Base-by-base conservation (phyloP, 169 alveolate genomes). In the Besnoitia besnoiti region DNA sequence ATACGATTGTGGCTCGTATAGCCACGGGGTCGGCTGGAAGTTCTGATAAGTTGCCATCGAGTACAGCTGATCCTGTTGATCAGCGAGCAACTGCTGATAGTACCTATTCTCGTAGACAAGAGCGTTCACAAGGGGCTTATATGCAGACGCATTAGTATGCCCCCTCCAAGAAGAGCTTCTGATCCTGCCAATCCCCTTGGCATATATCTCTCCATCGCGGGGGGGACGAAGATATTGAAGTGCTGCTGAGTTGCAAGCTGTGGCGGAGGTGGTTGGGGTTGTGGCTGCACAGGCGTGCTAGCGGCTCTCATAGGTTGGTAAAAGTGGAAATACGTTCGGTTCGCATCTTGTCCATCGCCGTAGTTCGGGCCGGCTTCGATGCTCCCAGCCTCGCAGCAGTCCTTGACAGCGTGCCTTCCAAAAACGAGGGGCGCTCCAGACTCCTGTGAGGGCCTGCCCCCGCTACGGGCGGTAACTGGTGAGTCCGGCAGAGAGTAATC, bases 351-450 rank as follows among this genome's bases (percentile, higher is more conserved):
- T 5, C 44, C 46, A 16, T 73, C 46, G 24, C 30, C 46, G 30
- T 39, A 39, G 16, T 27, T 3, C 27, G 73, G 73, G 84, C 30
- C 49, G 33, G 84, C 40, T 4, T 73, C 84, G 84, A 73, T 8
- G 84, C 84, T 73, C 49, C 46, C 49, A 37, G 84, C 84, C 84
- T 73, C 84, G 44, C 84, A 73, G 84, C 84, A 73, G 19, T 73
- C 84, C 7, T 27, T 33, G 84, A 73, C 24, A 30, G 40, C 40
- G 49, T 33, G 84, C 73, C 73, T 21, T 27, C 73, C 27, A 24
- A 33, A 33, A 55, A 55, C 30, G 35, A 7, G 0, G n/a, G n/a
- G n/a, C n/a, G n/a, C n/a, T n/a, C n/a, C n/a, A n/a, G n/a, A n/a
- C n/a, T n/a, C n/a, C n/a, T n/a, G n/a, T n/a, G n/a, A n/a, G n/a